Evolutionary conservation across 352 stramenopile genomes (phyloP).

Genomic region (Globisporangium middletonii): DNA sequence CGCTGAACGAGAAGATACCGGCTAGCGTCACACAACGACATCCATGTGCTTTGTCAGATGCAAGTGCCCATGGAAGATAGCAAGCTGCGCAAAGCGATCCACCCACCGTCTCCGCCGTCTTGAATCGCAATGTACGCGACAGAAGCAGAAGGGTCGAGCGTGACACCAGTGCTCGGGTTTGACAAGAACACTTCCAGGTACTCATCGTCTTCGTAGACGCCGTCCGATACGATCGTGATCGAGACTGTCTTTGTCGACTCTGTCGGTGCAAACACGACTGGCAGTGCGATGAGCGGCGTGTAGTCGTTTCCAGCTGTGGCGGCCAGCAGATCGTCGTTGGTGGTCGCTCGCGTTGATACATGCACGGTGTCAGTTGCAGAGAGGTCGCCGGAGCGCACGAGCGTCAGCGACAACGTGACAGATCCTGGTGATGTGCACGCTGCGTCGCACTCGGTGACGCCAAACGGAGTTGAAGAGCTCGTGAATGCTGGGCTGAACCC

Average conservation of each 20-base stretch:
- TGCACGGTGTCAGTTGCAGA: conserved; percentile 23
- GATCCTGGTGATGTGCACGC: conserved; percentile 27
- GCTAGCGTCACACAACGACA: conserved; percentile 13
- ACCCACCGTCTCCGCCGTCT: conserved; percentile 34
- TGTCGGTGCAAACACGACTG: conserved; percentile 22
- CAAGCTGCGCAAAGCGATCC: neutral
- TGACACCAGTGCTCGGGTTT: conserved; percentile 18
- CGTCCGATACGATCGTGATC: conserved; percentile 36
- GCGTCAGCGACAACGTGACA: conserved; percentile 24
- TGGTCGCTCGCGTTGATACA: conserved; percentile 26
- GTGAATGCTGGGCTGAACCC: conserved; percentile 32
- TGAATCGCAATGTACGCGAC: conserved; percentile 34
- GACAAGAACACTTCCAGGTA: conserved; percentile 31
- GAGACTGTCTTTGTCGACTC: conserved; percentile 23
- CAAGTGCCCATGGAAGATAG: neutral
- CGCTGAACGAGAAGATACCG: conserved; percentile 49
- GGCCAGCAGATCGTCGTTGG: neutral
- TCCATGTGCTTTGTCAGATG: neutral
- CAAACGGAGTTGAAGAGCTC: conserved; percentile 16
- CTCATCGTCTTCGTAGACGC: conserved; percentile 41
- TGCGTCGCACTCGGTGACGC: conserved; percentile 27
- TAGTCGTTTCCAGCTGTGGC: conserved; percentile 31
- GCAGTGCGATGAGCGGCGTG: conserved; percentile 15
- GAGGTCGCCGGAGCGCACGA: conserved; percentile 26
- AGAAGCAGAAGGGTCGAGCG: conserved; percentile 5